Conservation (phyloP, 2,329 filamentous ascomycete genomes). For the Juglanconis sp. region DNA sequence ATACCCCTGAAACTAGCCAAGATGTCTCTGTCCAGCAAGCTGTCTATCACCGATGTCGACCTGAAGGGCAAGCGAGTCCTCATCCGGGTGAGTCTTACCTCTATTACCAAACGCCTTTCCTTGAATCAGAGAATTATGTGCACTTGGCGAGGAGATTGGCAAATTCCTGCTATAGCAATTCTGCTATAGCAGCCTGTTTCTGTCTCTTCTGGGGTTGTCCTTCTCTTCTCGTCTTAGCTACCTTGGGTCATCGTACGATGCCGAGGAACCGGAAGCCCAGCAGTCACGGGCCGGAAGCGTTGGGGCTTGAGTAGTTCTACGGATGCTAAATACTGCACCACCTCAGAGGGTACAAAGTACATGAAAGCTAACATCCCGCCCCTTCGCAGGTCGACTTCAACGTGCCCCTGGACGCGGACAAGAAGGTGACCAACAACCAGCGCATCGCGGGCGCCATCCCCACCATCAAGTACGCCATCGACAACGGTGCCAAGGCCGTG, state of each 20-base stretch:
- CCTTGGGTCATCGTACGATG: neutral
- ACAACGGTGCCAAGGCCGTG: conserved; percentile 87
- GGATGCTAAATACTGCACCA: no score
- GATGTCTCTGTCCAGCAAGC: conserved; percentile 99
- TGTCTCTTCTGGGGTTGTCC: neutral
- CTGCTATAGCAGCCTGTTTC: neutral
- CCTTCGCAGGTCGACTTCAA: conserved; percentile 90
- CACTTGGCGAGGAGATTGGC: neutral
- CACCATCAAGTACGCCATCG: conserved; percentile 91
- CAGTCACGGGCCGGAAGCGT: neutral
- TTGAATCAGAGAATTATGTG: neutral
- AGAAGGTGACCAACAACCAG: conserved; percentile 97
- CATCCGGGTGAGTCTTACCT: conserved; percentile 73
- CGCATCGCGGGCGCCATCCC: conserved; percentile 94
- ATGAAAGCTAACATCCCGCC: conserved; percentile 20
- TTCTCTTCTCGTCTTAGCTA: neutral
- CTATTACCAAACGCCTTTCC: neutral
- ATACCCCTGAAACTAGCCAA: conserved; percentile 30
- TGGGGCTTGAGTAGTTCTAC: neutral
- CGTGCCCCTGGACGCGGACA: conserved; percentile 88
- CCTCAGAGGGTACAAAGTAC: neutral
- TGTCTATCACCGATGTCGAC: conserved; percentile 93
- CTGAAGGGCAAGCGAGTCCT: conserved; percentile 98
- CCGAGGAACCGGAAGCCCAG: neutral
- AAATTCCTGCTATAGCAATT: neutral